Base-by-base conservation (phyloP, 768 basidiomycete species). In the Naganishia kalamii region DNA sequence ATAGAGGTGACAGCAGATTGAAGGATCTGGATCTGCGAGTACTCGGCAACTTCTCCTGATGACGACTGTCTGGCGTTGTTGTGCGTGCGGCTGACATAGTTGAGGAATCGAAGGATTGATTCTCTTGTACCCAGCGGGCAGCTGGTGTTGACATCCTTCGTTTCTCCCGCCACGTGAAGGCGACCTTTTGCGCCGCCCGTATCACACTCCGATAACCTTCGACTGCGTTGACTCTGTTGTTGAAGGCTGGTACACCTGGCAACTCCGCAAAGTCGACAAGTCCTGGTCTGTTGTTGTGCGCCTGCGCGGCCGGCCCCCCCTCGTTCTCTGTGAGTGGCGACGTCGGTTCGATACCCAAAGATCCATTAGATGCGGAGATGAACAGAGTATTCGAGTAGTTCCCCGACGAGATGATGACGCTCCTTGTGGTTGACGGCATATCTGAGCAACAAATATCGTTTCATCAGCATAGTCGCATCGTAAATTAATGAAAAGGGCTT, bases 371-470 rank as follows among this genome's bases (percentile, higher is more conserved):
- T 57, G 54, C 54, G 35, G 40, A 4, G n/a, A 57, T 33, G 54
- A 57, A 57, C 35, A 57, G 23, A 13, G 54, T 57, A 21, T 57
- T 41, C 37, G 21, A 23, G 54, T 32, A 57, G 35, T 57, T 57
- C 17, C 54, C 54, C 21, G 54, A 57, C 21, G 54, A 57, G 1
- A 21, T 19, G 33, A 57, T 37, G 13, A 57, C 23, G 19, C 40
- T 4, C 32, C 23, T 57, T 2, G 54, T 57, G 11, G 23, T 21
- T 40, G 11, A 23, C 5, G 54, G 54, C 54, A 57, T 41, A 33
- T 57, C 54, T 57, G 33, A n/a, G 5, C 30, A 6, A 52, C 21
- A 13, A 27, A 40, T 40, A 40, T 17, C 37, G 7, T 8, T 17
- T 52, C 17, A 13, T 19, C 11, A 37, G 30, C 46, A 29, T 30